Conservation (phyloP, 192 early-diverging fungal genomes). For the Spizellomyces sp. region DNA sequence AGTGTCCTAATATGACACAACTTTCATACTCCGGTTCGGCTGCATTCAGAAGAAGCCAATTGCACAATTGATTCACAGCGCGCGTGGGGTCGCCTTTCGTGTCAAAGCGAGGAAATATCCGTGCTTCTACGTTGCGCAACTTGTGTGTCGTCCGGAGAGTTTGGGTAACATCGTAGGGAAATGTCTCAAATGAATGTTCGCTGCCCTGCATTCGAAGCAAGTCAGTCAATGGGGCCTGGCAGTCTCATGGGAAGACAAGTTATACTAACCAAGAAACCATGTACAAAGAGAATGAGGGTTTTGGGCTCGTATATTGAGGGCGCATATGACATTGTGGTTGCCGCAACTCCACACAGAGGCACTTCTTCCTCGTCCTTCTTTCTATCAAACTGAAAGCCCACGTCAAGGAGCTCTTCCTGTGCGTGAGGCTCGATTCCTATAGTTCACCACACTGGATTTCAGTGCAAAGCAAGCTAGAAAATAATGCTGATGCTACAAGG, state of each 20-base stretch:
- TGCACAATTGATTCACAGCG: conserved; percentile 43
- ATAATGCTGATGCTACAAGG: too few relatives aligned
- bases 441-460: too few relatives aligned
- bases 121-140: conserved; percentile 28
- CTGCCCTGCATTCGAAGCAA: conserved; percentile 10
- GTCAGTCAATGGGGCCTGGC: background rate
- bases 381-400: too few relatives aligned
- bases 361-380: too few relatives aligned
- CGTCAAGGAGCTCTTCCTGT: too few relatives aligned
- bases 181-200: conserved; percentile 45
- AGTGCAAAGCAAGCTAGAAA: too few relatives aligned
- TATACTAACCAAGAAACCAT: conserved; percentile 49
- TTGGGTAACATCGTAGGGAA: conserved; percentile 42
- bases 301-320: conserved; percentile 2
- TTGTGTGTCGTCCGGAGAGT: conserved; percentile 11
- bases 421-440: too few relatives aligned
- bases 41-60: conserved; percentile 50
- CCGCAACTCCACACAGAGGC: too few relatives aligned
- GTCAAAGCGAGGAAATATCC: conserved; percentile 47
- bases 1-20: conserved; percentile 44
- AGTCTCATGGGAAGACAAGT: background rate
- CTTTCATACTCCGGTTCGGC: conserved; percentile 30
- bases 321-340: too few relatives aligned
- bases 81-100: conserved; percentile 36
- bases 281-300: conserved; percentile 54